Base-by-base conservation (phyloP, 768 basidiomycete genomes). In the Jaapia argillacea region DNA sequence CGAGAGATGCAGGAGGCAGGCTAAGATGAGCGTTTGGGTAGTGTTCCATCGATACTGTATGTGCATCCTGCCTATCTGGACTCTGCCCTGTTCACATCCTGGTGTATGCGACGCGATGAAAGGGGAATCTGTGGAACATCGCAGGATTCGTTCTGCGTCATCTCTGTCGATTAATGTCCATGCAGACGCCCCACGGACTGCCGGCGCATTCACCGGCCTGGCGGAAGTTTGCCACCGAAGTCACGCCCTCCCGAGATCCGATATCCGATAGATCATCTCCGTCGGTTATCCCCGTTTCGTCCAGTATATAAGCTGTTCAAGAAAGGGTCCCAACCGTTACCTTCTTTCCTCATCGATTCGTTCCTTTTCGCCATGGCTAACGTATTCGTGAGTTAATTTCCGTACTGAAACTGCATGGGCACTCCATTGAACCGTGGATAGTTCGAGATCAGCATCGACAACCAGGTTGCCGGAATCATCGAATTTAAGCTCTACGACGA, bases 401-500 rank as follows among this genome's bases (percentile, higher is more conserved):
- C 43, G 35, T 14, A 16, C 24, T 4, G 27, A 21, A n/a, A 24
- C 35, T 39, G 33, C 4, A 27, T 48, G 21, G 23, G 33, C 20
- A 21, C 35, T 21, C 20, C 10, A 36, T 4, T 20, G 13, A 10
- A 24, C 12, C n/a, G 24, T 42, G 16, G 25, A 5, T 48, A 85
- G 85, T 88, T 88, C 54, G 79, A 86, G 51, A 74, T 87, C 58
- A 40, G 59, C 18, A 71, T 84, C 57, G 56, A 60, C 58, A 52
- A 42, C 45, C 4, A 59, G 35, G 43, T 58, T 0, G 38, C 60
- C 1, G 81, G 79, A 5, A 75, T 77, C 38, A 76, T 96, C 58
- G 67, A 75, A 45, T 92, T 97, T 79, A 81, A 81, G 69, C 78
- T 98, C 22, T 92, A 68, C 61, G 89, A 93, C 66, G 70, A 77